phyloP scores from a whole-genome alignment of 768 basidiomycete genomes.

The Pisolithus sp. region DNA sequence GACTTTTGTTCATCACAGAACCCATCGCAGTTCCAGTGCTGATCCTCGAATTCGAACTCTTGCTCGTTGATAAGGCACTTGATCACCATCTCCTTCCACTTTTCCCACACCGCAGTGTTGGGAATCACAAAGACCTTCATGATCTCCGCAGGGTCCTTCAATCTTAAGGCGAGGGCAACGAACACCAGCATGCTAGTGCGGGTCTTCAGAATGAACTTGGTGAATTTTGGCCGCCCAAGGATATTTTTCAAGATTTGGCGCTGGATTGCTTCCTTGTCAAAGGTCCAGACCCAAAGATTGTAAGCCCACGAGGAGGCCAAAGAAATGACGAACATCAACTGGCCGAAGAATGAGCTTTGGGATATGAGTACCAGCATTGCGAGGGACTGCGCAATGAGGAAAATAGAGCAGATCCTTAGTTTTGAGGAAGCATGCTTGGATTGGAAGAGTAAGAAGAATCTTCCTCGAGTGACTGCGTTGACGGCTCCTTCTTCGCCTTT shows the following conservation, averaged over 20 bases:
- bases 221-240: background rate
- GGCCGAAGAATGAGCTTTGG: conserved; percentile 27
- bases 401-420: conserved; percentile 20
- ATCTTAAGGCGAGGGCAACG: background rate
- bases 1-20: background rate
- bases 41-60: background rate
- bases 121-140: background rate
- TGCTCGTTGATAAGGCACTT: background rate
- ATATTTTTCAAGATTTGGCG: conserved; percentile 9
- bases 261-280: conserved; percentile 24
- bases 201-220: background rate
- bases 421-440: background rate
- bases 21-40: background rate
- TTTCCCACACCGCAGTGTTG: background rate
- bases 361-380: conserved; percentile 28
- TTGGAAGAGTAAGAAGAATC: conserved; percentile 16
- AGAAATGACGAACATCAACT: conserved; percentile 29
- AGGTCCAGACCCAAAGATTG: conserved; percentile 23
- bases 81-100: background rate
- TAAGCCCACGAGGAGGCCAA: conserved; percentile 29
- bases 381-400: conserved; percentile 25
- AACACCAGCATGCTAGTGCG: conserved; percentile 1
- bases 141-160: background rate
- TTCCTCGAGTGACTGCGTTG: conserved; percentile 24
- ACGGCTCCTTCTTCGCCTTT: conserved; percentile 23